Evolutionary conservation across 306 rosid genomes (phyloP).

Genomic region (Albizia julibrissin): DNA sequence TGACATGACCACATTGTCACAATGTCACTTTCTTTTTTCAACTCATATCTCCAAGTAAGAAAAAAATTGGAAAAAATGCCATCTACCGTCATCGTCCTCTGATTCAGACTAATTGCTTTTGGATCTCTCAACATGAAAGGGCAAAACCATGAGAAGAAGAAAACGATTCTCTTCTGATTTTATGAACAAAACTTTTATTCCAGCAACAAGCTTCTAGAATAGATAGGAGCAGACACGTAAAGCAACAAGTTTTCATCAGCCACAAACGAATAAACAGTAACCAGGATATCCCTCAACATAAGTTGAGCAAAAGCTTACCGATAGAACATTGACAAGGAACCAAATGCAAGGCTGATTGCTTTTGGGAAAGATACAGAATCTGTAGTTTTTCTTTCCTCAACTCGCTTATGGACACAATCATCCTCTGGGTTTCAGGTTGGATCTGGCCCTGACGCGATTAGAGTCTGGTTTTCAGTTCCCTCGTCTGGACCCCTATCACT

Average conservation of each 20-base stretch:
- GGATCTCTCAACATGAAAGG: neutral
- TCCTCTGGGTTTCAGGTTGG: constrained; percentile 57
- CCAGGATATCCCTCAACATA: neutral
- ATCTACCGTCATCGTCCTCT: too few species aligned
- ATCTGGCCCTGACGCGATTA: constrained; percentile 48
- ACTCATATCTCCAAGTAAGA: too few species aligned
- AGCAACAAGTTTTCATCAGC: neutral
- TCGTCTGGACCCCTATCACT: constrained; percentile 50
- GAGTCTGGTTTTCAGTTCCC: constrained; percentile 70
- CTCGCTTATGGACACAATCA: constrained; percentile 66
- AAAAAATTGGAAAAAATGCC: too few species aligned
- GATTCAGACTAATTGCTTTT: too few species aligned
- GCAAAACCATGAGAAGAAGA: neutral
- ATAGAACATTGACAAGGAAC: neutral
- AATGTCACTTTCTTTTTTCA: too few species aligned
- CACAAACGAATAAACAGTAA: neutral
- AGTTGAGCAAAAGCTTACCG: neutral
- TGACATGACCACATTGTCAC: too few species aligned
- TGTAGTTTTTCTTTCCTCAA: too few species aligned
- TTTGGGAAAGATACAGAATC: neutral
- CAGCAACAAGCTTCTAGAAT: neutral
- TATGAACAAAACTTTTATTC: neutral
- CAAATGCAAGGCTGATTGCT: neutral
- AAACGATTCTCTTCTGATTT: neutral
- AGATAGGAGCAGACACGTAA: neutral